Conservation (phyloP, 2,329 filamentous ascomycete species). For the Xylariomycetidae sp. region DNA sequence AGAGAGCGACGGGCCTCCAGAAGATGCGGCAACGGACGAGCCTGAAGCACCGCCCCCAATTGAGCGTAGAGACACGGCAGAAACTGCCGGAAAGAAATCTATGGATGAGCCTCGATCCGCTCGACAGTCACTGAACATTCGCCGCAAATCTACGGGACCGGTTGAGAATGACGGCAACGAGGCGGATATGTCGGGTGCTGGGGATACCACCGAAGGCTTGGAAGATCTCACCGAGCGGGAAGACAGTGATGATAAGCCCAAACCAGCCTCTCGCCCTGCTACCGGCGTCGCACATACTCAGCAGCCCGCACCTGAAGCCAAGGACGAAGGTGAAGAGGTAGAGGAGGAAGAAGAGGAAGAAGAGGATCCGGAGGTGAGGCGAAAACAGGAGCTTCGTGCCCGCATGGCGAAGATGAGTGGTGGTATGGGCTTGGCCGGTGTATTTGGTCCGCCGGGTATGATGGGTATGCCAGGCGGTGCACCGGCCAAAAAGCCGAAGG, state of each 20-base stretch:
- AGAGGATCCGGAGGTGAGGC: conserved; percentile 77
- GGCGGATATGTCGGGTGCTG: conserved; percentile 58
- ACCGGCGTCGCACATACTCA: conserved; percentile 32
- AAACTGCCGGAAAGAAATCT: conserved; percentile 42
- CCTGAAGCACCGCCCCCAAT: conserved; percentile 29
- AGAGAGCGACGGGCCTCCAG: conserved; percentile 38
- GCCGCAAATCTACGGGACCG: conserved; percentile 46
- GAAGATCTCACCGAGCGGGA: conserved; percentile 64
- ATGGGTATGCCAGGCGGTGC: conserved; percentile 52
- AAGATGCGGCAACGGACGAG: conserved; percentile 27
- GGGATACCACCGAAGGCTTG: conserved; percentile 56
- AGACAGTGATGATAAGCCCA: conserved; percentile 60
- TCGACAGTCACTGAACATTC: conserved; percentile 36
- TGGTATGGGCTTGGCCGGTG: conserved; percentile 81
- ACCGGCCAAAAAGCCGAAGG: conserved; percentile 52
- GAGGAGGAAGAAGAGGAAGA: conserved; percentile 78
- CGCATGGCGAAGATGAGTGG: conserved; percentile 99
- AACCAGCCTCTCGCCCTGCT: conserved; percentile 32
- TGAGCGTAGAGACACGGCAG: conserved; percentile 43
- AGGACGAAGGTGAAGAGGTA: conserved; percentile 54
- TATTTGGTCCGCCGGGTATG: conserved; percentile 71
- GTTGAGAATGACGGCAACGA: conserved; percentile 54
- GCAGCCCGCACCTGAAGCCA: conserved; percentile 31
- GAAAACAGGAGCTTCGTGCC: conserved; percentile 82
- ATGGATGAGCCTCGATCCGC: conserved; percentile 41